phyloP scores from a whole-genome alignment of 2,329 filamentous ascomycete genomes.

The Cercospora canescens region DNA sequence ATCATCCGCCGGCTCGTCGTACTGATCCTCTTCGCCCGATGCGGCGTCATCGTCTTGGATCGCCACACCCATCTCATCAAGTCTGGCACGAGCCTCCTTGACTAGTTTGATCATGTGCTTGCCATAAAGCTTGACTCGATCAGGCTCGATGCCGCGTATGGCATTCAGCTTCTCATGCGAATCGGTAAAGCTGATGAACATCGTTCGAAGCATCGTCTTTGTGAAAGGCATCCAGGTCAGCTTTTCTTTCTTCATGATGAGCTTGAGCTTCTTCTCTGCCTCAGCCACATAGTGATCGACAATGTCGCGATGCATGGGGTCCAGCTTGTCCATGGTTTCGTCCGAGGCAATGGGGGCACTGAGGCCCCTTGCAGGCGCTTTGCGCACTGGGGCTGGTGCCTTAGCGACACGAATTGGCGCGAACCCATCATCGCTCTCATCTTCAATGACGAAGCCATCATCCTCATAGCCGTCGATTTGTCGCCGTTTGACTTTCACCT shows the following conservation, averaged over 20 bases:
- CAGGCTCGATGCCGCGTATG: constrained; percentile 63
- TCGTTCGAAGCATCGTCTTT: constrained; percentile 68
- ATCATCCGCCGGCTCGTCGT: constrained; percentile 42
- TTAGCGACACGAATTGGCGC: constrained; percentile 32
- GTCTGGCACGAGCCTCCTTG: constrained; percentile 36
- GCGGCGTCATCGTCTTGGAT: constrained; percentile 30
- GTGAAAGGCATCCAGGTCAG: constrained; percentile 64
- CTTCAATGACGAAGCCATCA: constrained; percentile 39
- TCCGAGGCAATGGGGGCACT: constrained; percentile 62
- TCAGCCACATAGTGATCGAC: constrained; percentile 65
- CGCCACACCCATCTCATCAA: constrained; percentile 45
- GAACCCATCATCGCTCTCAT: constrained; percentile 47
- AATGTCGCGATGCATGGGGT: constrained; percentile 62
- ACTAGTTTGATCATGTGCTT: constrained; percentile 62
- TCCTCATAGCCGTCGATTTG: constrained; percentile 37
- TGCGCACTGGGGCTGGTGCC: constrained; percentile 41
- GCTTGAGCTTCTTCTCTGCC: constrained; percentile 61
- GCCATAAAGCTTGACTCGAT: constrained; percentile 65
- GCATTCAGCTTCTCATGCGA: constrained; percentile 61
- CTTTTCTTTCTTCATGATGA: constrained; percentile 60
- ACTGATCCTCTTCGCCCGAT: constrained; percentile 43
- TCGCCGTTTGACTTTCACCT: constrained; percentile 29
- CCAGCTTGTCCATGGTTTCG: constrained; percentile 54
- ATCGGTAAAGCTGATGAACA: constrained; percentile 69
- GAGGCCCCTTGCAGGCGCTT: constrained; percentile 38